Percentiles rank a stretch among this genome's conserved stretches.
Conservation (phyloP, 1,139 yeast species). For the Scheffersomyces parashehatae region DNA sequence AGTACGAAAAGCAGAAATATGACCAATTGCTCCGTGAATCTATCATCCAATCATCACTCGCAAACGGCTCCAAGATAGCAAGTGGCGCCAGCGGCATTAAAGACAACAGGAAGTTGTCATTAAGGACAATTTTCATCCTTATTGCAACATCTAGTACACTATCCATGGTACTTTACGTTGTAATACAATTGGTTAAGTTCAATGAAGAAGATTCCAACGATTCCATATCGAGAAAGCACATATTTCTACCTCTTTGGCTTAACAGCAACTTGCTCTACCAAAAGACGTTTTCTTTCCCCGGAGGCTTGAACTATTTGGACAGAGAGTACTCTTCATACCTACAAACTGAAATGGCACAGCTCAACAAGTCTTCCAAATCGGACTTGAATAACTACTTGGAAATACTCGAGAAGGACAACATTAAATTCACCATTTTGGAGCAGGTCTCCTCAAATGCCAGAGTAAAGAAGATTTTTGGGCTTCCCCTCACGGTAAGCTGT, state of each 20-base stretch:
- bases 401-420: slow-evolving; percentile 20
- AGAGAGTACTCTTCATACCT: slow-evolving; percentile 17
- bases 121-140: slow-evolving; percentile 23
- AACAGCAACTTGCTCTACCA: slow-evolving; percentile 25
- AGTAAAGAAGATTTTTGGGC: slow-evolving; percentile 27
- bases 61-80: slow-evolving; percentile 9
- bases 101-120: slow-evolving; percentile 13
- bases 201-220: slow-evolving; percentile 9
- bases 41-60: slow-evolving; percentile 9
- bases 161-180: slow-evolving; percentile 26
- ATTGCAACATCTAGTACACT: slow-evolving; percentile 24
- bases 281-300: slow-evolving; percentile 23
- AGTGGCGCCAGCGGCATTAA: slow-evolving; percentile 3
- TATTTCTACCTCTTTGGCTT: slow-evolving; percentile 37
- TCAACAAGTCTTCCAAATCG: slow-evolving; percentile 4
- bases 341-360: slow-evolving; percentile 15
- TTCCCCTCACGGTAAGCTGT: slow-evolving; percentile 26
- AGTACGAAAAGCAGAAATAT: slow-evolving; percentile 12
- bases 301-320: slow-evolving; percentile 29
- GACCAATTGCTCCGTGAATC: slow-evolving; percentile 14
- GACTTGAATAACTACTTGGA: slow-evolving; percentile 14
- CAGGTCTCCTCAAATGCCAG: slow-evolving; percentile 21
- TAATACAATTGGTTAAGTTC: slow-evolving; percentile 20
- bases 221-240: slow-evolving; percentile 8
- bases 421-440: slow-evolving; percentile 32